Percentiles rank a stretch among this genome's conserved stretches.
These are phyloP conservation scores for Entomortierella chlamydospora DNA, from an alignment of 192 early-diverging fungal genomes.

Conservation along the genomic window DNA sequence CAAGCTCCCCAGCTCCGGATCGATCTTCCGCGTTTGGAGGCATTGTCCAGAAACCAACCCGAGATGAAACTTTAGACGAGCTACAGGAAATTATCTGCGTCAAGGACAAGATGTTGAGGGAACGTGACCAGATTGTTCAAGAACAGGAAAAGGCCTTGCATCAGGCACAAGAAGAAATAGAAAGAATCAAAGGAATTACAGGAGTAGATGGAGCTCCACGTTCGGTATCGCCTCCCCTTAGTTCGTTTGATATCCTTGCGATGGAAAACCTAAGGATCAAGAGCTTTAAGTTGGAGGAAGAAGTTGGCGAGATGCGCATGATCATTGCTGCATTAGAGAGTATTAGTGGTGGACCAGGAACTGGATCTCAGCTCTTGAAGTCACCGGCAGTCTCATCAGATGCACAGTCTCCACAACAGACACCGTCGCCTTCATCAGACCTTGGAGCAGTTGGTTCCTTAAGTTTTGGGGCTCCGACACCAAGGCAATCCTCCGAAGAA, in stretches of 20 bases:
- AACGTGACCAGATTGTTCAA: conserved; percentile 27
- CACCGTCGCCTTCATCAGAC: conserved; percentile 21
- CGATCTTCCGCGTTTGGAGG: background rate
- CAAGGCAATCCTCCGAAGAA: conserved; percentile 1
- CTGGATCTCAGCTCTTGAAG: conserved; percentile 37
- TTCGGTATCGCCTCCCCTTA: background rate
- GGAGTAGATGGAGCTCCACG: background rate
- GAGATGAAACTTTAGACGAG: conserved; percentile 21
- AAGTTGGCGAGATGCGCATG: conserved; percentile 49
- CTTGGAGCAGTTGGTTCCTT: conserved; percentile 13
- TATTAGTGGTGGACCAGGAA: conserved; percentile 35
- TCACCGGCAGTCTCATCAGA: background rate
- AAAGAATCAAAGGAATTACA: background rate
- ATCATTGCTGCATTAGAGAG: conserved; percentile 41
- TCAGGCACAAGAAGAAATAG: conserved; percentile 1
- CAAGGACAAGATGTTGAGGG: conserved; percentile 37
- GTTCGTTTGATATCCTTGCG: conserved; percentile 26
- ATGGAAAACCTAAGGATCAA: conserved; percentile 40
- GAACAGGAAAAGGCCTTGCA: conserved; percentile 19
- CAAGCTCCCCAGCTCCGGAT: background rate
- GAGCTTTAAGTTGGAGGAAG: conserved; percentile 37
- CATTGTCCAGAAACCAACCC: conserved; percentile 8
- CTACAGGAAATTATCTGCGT: conserved; percentile 36
- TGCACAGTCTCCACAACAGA: background rate
- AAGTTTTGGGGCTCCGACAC: conserved; percentile 17